Base-by-base conservation (phyloP, 768 basidiomycete species). In the Mycena kentingensis region DNA sequence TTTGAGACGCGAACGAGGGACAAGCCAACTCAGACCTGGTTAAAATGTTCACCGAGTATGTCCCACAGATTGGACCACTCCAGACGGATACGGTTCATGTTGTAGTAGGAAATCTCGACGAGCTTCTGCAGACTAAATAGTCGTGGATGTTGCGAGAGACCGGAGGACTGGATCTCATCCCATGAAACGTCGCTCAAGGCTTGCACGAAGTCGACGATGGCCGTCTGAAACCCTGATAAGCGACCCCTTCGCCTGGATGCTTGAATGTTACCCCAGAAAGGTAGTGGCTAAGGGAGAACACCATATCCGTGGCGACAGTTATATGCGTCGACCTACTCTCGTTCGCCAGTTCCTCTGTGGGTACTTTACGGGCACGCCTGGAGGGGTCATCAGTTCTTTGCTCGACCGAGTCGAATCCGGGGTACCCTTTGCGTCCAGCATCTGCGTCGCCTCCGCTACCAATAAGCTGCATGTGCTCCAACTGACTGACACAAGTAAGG, bases 1-100 rank as follows among this genome's bases (percentile, higher is more conserved):
- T n/a, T n/a, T n/a, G n/a, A n/a, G 19, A 31, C 42, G 44, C 29
- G 45, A 39, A 34, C 29, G 49, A 55, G 51, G n/a, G 27, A 26
- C 12, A 24, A 2, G 24, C 36, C 31, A 25, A 36, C 19, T n/a
- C 75, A 56, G 62, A 93, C 96, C 70, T 98, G 89, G 66, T 99
- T 98, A 73, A 99, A 98, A 70, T 99, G 97, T 68, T 97, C 94
- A 45, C 97, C 97, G 10, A 99, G 73, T 45, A 98, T 98, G 62
- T 91, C 88, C 97, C 97, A 99, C 55, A 99, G 77, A 69, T 92
- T 90, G 1, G 92, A 93, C 97, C 97, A 99, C 68, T 99, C 97
- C 42, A 99, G 73, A 70, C 97, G 91, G 65, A 99, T 98, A 42
- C 97, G 88, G 57, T 78, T 87, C 97, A 99, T 99, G 71, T 99